A percentile compares a stretch with the other conserved stretches of the same genome.
Evolutionary conservation across 805 yeast genomes (phyloP).

Genomic region (Starmerella powellii): DNA sequence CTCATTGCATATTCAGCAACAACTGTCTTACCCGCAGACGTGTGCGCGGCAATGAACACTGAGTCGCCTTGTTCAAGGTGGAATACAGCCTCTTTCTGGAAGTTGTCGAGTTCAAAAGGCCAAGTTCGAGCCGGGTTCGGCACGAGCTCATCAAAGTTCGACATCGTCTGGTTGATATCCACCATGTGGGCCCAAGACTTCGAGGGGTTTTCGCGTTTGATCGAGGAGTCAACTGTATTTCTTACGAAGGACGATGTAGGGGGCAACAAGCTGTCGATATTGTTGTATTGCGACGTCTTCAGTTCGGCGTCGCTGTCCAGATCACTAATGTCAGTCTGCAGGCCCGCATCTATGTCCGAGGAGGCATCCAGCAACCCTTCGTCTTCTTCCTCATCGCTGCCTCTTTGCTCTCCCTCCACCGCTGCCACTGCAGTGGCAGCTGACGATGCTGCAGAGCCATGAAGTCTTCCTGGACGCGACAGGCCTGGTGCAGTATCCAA

Average conservation of each 20-base stretch:
- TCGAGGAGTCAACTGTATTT: conserved; percentile 1
- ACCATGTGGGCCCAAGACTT: conserved; percentile 93
- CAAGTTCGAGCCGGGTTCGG: conserved; percentile 88
- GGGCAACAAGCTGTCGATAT: conserved; percentile 40
- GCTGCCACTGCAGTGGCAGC: not conserved
- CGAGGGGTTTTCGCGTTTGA: not conserved
- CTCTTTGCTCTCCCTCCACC: conserved; percentile 5
- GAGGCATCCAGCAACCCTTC: too few species aligned
- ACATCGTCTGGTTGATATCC: conserved; percentile 69
- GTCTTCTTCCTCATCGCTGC: too few species aligned
- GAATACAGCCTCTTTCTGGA: conserved; percentile 93
- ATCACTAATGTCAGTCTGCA: conserved; percentile 9
- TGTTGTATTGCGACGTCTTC: conserved; percentile 13
- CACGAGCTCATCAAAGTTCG: conserved; percentile 74
- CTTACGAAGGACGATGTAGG: conserved; percentile 40
- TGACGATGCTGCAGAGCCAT: not conserved
- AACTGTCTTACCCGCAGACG: conserved; percentile 97
- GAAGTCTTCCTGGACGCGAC: conserved; percentile 40
- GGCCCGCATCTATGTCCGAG: conserved; percentile 7
- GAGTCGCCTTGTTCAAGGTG: conserved; percentile 97
- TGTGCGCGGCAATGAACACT: conserved; percentile 96
- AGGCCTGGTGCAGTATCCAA: conserved; percentile 78
- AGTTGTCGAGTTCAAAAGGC: conserved; percentile 91
- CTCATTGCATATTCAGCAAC: conserved; percentile 98
- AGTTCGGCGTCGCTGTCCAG: conserved; percentile 7